phyloP scores from a whole-genome alignment of 805 yeast species.

The Kuraishia ogatae region DNA sequence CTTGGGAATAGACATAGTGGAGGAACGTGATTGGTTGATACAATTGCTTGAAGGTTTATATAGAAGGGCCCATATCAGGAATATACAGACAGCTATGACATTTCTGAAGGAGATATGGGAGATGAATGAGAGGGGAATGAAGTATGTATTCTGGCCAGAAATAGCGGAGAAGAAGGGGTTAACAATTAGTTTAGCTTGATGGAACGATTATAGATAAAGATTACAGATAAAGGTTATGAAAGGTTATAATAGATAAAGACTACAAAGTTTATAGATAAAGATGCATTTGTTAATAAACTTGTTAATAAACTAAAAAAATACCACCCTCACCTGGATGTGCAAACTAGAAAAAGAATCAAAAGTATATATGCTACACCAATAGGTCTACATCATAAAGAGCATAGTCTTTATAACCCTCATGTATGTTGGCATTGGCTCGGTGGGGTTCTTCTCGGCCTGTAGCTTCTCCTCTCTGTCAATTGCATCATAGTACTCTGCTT shows the following conservation, averaged over 20 bases:
- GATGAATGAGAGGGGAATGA: neutral
- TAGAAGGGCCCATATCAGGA: neutral
- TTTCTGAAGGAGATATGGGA: neutral
- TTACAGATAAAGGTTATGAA: too few species aligned
- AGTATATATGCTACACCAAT: neutral
- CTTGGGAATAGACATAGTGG: neutral
- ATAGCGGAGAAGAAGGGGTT: neutral
- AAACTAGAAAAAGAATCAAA: too few species aligned
- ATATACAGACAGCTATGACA: neutral
- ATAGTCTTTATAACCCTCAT: neutral
- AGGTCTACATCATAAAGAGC: neutral
- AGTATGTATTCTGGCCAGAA: conserved; percentile 2
- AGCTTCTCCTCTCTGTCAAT: conserved; percentile 6
- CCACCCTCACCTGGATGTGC: neutral
- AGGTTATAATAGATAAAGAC: too few species aligned
- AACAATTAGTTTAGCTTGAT: neutral
- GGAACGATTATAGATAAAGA: too few species aligned
- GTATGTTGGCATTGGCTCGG: neutral
- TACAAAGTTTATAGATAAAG: too few species aligned
- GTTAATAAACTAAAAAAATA: neutral
- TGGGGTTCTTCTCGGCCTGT: neutral
- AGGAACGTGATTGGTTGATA: neutral
- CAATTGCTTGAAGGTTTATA: neutral
- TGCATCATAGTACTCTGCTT: conserved; percentile 21
- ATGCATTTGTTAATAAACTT: neutral